Evolutionary conservation across 2,329 filamentous ascomycete species (phyloP), one percentile per base, ranked within the genome.

Genomic region (Metarhizium humberi): DNA sequence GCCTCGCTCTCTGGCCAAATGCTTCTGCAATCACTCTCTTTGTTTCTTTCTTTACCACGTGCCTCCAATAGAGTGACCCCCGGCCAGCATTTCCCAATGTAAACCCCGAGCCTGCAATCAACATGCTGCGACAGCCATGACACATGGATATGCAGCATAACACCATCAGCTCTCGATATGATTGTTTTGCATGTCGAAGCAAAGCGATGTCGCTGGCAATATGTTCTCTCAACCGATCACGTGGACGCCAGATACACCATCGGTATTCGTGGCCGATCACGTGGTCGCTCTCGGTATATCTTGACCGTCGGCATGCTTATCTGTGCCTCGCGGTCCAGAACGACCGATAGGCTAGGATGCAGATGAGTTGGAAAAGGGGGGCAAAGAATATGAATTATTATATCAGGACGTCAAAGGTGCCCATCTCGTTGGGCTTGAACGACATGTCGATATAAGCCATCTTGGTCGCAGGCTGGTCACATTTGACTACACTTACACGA

Each of bases 401-500:
- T 56, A 60, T 54, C 57, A 60, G 57, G 60, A 42, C 55, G 56
- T 32, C 6, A 20, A 52, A 32, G 36, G 29, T 52, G 51, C 20
- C 25, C 25, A 34, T 34, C 32, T 11, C 32, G 6, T 34, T 34
- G 32, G 6, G 32, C 10, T 34, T 34, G 10, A 3, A 34, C 25
- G 32, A 34, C 32, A 34, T 34, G 32, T 11, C 32, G 6, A 34
- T 34, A 34, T 34, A 34, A 7, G 10, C 32, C 32, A 8, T 34
- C 32, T 25, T 25, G 25, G 25, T 25, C 3, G 25, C 25, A 25
- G 25, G 25, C 25, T 25, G 3, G 25, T 25, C 25, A 25, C 25
- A 25, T 25, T 25, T 25, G 25, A 25, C 25, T 25, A 25, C 34
- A 14, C 13, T 43, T 16, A 25, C 3, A 25, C 29, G 25, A n/a